Conservation (phyloP, 106 monocot genomes). For the Apostasia ramifera region DNA sequence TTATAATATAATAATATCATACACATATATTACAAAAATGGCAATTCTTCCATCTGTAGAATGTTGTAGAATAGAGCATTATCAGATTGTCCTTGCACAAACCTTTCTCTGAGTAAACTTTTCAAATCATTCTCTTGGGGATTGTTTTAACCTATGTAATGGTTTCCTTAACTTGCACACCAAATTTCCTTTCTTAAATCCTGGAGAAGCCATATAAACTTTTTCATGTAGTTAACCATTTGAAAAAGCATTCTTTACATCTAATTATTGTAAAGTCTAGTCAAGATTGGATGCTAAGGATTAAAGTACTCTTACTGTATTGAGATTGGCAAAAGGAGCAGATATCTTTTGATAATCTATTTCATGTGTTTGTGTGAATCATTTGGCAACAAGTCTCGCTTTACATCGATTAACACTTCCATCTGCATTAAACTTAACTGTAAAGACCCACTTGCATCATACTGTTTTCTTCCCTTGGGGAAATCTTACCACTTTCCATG, state of each 20-base stretch:
- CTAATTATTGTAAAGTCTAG: background rate
- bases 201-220: no score
- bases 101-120: no score
- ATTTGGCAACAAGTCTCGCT: no score
- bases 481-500: background rate
- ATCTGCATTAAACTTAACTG: background rate
- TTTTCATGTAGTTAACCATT: background rate
- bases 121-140: no score
- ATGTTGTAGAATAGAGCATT: no score
- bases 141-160: no score
- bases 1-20: background rate
- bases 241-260: background rate
- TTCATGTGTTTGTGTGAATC: no score
- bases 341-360: background rate
- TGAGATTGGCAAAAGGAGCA: background rate
- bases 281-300: background rate
- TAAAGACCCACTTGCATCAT: background rate
- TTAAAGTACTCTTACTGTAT: background rate
- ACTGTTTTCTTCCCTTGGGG: background rate
- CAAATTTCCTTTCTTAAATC: no score
- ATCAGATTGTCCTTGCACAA: no score
- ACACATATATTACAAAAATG: no score
- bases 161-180: no score
- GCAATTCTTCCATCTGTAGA: no score
- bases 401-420: background rate